Base-by-base conservation (phyloP, 1,284 basidiomycete genomes). In the Lignosus rhinocerotis region DNA sequence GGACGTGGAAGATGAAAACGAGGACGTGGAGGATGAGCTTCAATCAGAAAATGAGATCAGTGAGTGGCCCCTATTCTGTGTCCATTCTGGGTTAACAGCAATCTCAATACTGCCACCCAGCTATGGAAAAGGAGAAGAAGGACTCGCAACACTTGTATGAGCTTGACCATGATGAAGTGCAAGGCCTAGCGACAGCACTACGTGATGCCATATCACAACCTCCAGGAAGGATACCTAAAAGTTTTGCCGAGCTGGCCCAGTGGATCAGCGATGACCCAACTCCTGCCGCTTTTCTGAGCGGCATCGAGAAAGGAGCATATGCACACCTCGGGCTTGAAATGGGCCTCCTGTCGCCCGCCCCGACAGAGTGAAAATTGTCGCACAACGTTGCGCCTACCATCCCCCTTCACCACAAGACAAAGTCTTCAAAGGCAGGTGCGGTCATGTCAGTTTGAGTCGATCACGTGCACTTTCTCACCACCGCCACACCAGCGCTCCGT, bases 11-110 rank as follows among this genome's bases (percentile, higher is more conserved):
- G 56, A 56, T 16, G 17, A 21, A 10, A 56, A 57, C 2, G 60
- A 60, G 17, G 59, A 61, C 10, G 31, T 56, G 17, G 54, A 58
- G 21, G 53, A 61, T 10, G 54, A 63, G 55, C 52, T 61, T 7
- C 19, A 49, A 21, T 53, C 51, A 0, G 62, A 64, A 7, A 39
- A 52, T 14, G 62, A 64, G n/a, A 45, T 39, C 19, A 52, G 53
- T 32, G 50, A 56, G 46, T 42, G 12, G 6, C 16, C 16, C 46
- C 14, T n/a, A 36, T 17, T 17, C 10, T 43, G 19, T 8, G 25
- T 25, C 25, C n/a, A 19, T 53, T 48, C 21, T 43, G 16, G 12
- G 19, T 6, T 21, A 17, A 39, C 19, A n/a, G n/a, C n/a, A n/a
- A n/a, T n/a, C n/a, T n/a, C n/a, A 19, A 8, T 53, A 3, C 9